Base-by-base conservation (phyloP, 164 flowering plant genomes). In the Magnolia changhungtana region DNA sequence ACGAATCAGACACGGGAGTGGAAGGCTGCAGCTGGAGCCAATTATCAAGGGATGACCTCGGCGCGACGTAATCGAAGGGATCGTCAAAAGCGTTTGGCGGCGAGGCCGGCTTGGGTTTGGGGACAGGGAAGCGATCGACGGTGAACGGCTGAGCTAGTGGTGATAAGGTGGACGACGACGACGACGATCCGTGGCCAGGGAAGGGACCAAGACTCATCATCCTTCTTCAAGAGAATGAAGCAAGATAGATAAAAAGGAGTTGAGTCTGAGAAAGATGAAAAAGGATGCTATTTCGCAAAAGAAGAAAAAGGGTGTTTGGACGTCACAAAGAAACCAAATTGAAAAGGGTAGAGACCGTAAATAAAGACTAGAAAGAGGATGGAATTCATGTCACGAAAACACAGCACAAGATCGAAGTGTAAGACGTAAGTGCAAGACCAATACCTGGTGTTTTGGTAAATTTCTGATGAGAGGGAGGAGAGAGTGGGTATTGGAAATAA, bases 101-200 rank as follows among this genome's bases (percentile, higher is more conserved):
- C 37, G n/a, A 45, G 63, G 45, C 21, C 21, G 73, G 45, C 0
- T 65, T n/a, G 4, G 21, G 29, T n/a, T 59, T 77, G 31, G 59
- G 70, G 27, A 66, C 51, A 27, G 66, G 59, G 29, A 64, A 52
- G 9, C 75, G 75, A 67, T 72, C 69, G n/a, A 77, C 75, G 4
- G 79, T 77, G 58, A 77, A 77, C 5, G 79, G 72, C 37, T n/a
- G 79, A 58, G 79, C 79, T 8, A 77, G 67, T 11, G 79, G 78
- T 8, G 70, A 77, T 13, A 77, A 63, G n/a, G 75, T 72, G 67
- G 75, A 77, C 9, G 69, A 66, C 3, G 61, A 55, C 4, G 45
- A 55, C 4, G 45, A 51, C 21, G 75, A 72, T 52, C 65, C 75
- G 14, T 66, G 75, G 58, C 67, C 73, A 16, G 11, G 13, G 27